Conservation (phyloP, 2,329 filamentous ascomycete species). For the Fusarium odoratissimum region DNA sequence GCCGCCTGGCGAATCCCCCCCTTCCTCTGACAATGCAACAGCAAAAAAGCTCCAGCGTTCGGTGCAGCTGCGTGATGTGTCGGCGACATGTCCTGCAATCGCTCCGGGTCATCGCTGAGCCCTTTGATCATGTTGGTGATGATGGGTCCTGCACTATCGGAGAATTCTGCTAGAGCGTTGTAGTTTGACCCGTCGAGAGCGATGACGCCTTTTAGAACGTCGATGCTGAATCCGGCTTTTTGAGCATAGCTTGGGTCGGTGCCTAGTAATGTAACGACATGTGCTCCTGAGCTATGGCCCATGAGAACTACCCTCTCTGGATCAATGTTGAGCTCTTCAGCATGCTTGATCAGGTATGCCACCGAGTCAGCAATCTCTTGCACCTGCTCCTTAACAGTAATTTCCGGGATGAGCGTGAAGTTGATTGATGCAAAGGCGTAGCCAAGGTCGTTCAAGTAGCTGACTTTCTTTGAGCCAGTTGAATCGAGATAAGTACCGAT, state of each 20-base stretch:
- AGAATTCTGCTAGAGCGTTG: conserved; percentile 2
- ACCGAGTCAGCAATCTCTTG: conserved; percentile 5
- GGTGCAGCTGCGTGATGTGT: neutral
- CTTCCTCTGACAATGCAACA: neutral
- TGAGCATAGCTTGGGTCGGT: neutral
- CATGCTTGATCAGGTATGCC: neutral
- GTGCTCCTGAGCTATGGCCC: conserved; percentile 15
- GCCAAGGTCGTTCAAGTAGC: neutral
- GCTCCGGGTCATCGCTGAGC: neutral
- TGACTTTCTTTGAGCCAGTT: conserved; percentile 1
- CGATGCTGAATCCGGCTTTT: neutral
- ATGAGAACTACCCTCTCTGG: neutral
- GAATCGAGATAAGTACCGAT: conserved; percentile 12
- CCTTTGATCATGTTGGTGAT: conserved; percentile 1
- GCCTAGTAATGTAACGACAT: neutral
- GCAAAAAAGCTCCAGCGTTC: neutral
- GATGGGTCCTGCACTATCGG: neutral
- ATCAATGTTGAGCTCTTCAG: accelerated
- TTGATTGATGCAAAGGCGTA: neutral
- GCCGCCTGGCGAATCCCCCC: neutral
- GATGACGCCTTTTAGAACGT: neutral
- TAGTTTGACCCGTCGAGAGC: conserved; percentile 9
- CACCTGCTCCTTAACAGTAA: conserved; percentile 3
- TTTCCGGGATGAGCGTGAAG: neutral
- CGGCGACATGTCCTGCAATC: neutral